These are phyloP conservation scores for Penicillium malachiteum DNA, from an alignment of 495 filamentous ascomycete species.

Conservation along the genomic window DNA sequence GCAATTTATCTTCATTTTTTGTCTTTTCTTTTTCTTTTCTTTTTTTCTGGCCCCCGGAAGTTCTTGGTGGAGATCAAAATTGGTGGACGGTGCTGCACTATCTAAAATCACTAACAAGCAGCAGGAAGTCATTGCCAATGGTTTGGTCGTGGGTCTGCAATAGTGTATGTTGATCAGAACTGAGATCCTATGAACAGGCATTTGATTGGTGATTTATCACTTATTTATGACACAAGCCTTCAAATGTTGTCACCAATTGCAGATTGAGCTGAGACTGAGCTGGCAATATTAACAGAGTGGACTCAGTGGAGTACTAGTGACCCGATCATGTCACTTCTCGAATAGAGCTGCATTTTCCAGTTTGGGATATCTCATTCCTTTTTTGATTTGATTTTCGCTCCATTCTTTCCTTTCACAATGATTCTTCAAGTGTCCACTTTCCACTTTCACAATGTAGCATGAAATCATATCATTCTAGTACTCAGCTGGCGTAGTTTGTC, in stretches of 20 bases:
- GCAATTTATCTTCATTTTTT: neutral
- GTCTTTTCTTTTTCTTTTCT: too few relatives aligned
- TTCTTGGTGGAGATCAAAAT: neutral
- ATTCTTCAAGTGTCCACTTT: neutral
- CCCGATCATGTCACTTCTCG: neutral
- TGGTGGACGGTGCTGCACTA: neutral
- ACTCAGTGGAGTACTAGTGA: neutral
- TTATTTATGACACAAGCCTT: neutral
- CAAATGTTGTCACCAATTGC: neutral
- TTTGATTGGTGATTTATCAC: neutral
- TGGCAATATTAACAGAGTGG: neutral
- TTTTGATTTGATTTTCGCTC: neutral
- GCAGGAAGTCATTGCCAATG: neutral
- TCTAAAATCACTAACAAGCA: neutral
- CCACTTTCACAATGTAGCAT: neutral
- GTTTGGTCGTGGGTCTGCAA: neutral
- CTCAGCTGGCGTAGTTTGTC: neutral
- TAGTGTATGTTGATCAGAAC: neutral
- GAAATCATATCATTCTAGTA: neutral
- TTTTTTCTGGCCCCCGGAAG: neutral
- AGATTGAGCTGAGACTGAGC: neutral
- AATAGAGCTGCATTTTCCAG: conserved; percentile 1
- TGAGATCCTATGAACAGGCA: neutral
- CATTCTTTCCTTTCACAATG: neutral
- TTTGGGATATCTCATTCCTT: neutral